Evolutionary conservation across 306 rosid genomes (phyloP).

Genomic region (Acacia crassicarpa): DNA sequence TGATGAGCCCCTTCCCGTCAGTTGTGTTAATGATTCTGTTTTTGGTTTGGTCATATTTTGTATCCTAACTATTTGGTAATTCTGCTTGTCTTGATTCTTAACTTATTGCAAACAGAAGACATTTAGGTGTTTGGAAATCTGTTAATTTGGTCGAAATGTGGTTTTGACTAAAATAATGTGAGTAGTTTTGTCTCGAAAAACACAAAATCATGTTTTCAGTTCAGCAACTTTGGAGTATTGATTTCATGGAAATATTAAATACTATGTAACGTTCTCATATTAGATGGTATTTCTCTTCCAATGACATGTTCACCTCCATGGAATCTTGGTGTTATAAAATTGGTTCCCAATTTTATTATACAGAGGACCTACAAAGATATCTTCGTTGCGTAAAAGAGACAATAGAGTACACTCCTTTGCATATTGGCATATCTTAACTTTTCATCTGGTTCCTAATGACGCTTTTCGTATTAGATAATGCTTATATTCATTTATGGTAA

Average conservation of each 20-base stretch:
- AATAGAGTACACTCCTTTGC: background rate
- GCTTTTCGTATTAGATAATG: background rate
- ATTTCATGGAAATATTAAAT: background rate
- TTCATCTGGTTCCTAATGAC: background rate
- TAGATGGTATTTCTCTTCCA: background rate
- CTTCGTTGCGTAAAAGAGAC: slow-evolving; percentile 16
- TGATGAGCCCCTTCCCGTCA: slow-evolving; percentile 25
- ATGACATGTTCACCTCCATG: background rate
- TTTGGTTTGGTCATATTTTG: background rate
- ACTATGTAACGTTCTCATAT: background rate
- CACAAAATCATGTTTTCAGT: background rate
- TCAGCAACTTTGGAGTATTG: background rate
- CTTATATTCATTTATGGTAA: slow-evolving; percentile 13
- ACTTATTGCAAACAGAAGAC: background rate
- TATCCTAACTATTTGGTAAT: background rate
- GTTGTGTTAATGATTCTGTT: background rate
- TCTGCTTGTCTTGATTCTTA: background rate
- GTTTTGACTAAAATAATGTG: background rate
- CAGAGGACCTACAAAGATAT: background rate
- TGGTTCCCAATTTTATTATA: background rate
- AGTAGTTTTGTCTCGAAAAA: background rate
- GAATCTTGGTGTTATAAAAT: background rate
- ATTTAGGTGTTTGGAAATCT: background rate
- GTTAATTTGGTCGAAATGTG: background rate
- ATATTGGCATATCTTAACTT: slow-evolving; percentile 4